Evolutionary conservation across 352 stramenopile genomes (phyloP).

Genomic region (Globisporangium acanthophoron): DNA sequence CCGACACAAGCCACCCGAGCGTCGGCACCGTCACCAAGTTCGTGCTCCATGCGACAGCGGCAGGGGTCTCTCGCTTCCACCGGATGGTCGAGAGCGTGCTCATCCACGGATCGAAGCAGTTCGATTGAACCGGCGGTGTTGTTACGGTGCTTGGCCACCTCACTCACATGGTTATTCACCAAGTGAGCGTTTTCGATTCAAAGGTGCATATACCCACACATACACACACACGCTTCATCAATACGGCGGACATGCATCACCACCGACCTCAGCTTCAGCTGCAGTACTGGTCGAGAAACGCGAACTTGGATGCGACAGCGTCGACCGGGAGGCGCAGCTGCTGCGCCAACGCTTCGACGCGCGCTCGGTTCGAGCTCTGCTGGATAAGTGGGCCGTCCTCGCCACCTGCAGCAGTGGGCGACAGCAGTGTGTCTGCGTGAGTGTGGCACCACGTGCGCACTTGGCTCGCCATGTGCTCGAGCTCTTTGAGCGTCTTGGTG

Average conservation of each 20-base stretch:
- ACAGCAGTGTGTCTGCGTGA: conserved; percentile 33
- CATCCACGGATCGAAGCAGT: too few species aligned
- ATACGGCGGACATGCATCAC: too few species aligned
- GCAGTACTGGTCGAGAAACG: conserved; percentile 43
- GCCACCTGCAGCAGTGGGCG: conserved; percentile 11
- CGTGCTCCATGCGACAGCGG: not conserved
- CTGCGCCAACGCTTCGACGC: conserved; percentile 33
- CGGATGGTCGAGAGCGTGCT: conserved; percentile 4
- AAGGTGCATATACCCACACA: too few species aligned
- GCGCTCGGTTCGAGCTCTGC: conserved; percentile 19
- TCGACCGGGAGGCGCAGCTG: conserved; percentile 50
- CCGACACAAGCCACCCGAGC: not conserved
- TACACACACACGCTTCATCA: not conserved
- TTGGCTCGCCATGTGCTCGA: conserved; percentile 43
- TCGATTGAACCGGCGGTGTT: too few species aligned
- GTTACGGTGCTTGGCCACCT: too few species aligned
- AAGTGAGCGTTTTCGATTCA: too few species aligned
- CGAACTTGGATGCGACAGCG: conserved; percentile 45
- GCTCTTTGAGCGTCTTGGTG: conserved; percentile 27
- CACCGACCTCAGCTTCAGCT: conserved; percentile 2
- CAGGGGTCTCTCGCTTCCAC: not conserved
- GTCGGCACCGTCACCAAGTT: not conserved
- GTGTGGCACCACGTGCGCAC: conserved; percentile 51
- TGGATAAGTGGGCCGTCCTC: conserved; percentile 14
- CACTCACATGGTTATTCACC: too few species aligned